Evolutionary conservation across 305 asterid genomes (phyloP), one percentile per base, ranked within the genome.

Genomic region (Rubia peregrina): DNA sequence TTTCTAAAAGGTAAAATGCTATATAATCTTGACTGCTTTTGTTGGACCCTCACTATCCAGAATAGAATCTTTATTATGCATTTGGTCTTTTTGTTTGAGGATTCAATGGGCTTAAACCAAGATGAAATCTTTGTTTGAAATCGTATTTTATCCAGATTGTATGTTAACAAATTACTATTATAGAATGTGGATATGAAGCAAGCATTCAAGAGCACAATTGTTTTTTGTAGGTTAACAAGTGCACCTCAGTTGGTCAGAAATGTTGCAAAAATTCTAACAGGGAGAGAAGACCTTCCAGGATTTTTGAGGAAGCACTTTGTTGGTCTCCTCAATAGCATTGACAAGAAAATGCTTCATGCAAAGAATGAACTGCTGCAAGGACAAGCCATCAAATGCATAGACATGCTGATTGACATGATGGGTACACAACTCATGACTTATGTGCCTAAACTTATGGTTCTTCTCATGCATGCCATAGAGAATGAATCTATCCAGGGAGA

Each of bases 391-490:
- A 80, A 77, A 82, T 85, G 99, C 49, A 94, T 94, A 76, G 89
- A 89, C 85, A 83, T 94, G 93, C 86, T 94, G 74, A 89, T 91
- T 70, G 81, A 83, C 75, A 79, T 91, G 88, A 94, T 94, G 91
- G 99, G 96, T 68, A 77, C 96, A 77, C 95, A 94, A 76, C 95
- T 94, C 70, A 80, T 95, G 88, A 85, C 97, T 65, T 85, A 94
- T 56, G 95, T 91, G 43, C 99, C 99, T 57, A 94, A 91, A 82
- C 85, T 94, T 61, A 94, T 94, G 99, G 99, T 94, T 79, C 95
- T 94, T 84, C 97, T 93, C 83, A 94, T 91, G 98, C 97, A 91
- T 85, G 85, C 89, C 70, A 89, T 91, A 71, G 84, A 85, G 71
- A 91, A 89, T 81, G 96, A 88, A 77, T 80, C 85, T 85, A 96